Evolutionary conservation across 2,329 filamentous ascomycete genomes (phyloP), one percentile per base, ranked within the genome.

Genomic region (Phialemoniopsis sp.): DNA sequence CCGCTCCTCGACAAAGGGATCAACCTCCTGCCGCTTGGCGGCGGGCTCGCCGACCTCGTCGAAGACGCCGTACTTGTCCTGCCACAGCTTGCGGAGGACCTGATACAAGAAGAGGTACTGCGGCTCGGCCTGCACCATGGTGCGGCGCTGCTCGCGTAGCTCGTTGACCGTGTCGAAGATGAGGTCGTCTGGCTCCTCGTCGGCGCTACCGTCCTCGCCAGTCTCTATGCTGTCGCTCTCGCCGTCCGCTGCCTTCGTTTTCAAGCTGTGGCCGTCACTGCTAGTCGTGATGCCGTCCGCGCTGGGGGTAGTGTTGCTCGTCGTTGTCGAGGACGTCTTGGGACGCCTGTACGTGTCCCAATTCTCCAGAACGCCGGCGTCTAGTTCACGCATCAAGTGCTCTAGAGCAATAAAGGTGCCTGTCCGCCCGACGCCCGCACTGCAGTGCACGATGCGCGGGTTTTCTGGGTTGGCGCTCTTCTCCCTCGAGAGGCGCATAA

Each of bases 321-420:
- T 16, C 5, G 14, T 17, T 13, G 37, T 36, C 8, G 29, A 15
- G n/a, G 26, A 3, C 29, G 14, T 19, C 21, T 28, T 16, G 28
- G 18, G 34, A 29, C 18, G 31, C 30, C 21, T 29, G 5, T 38
- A 33, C 29, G 52, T 50, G 39, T 70, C 64, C 43, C 64, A 66
- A 17, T 67, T 57, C 46, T 77, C 68, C 36, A 95, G 64, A 16
- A 81, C 73, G 36, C 89, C 91, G 6, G 81, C 76, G 18, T 87
- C 81, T 9, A 97, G 73, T 61, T 96, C 89, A 29, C 82, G 76
- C 46, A 95, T 73, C 18, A 98, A 77, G 60, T 94, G 89, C 62
- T 97, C 93, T n/a, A 98, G 76, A 2, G 89, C 86, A 53, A 98
- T 95, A 57, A 97, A 98, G 0, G 93, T 97, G 28, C 93, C 93